Percentiles rank a stretch among this genome's conserved stretches.
These are phyloP conservation scores for Leccinum ponderosum DNA, from an alignment of 1,284 basidiomycete genomes.

Conservation along the genomic window DNA sequence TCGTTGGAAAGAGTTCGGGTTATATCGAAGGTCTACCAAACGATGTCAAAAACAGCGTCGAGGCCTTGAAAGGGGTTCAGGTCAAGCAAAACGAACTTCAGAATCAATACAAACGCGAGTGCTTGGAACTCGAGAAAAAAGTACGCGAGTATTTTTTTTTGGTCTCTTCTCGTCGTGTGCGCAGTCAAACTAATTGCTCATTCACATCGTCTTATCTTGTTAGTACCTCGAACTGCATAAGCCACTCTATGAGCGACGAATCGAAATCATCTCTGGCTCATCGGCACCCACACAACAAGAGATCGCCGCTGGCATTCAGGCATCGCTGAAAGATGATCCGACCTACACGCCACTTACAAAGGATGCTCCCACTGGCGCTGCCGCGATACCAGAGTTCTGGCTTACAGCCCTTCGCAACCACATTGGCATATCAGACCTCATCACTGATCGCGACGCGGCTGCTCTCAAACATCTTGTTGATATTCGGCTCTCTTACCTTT, in stretches of 20 bases:
- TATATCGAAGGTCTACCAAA: slow-evolving; percentile 87
- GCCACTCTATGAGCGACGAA: slow-evolving; percentile 88
- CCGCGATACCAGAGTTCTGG: slow-evolving; percentile 92
- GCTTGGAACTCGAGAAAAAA: slow-evolving; percentile 96
- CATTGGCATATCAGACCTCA: slow-evolving; percentile 81
- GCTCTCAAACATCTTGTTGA: slow-evolving; percentile 71
- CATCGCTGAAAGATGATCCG: slow-evolving; percentile 68
- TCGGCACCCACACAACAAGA: slow-evolving; percentile 80
- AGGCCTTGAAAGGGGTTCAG: slow-evolving; percentile 94
- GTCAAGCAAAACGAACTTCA: slow-evolving; percentile 92
- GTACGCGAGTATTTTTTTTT: slow-evolving; percentile 41
- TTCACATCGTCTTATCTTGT: slow-evolving; percentile 1
- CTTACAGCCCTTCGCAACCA: slow-evolving; percentile 95
- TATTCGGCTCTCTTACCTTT: slow-evolving; percentile 69
- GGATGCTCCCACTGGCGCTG: slow-evolving; percentile 39
- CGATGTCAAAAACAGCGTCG: slow-evolving; percentile 83
- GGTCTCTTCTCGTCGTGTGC: background rate
- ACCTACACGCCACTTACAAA: slow-evolving; percentile 60
- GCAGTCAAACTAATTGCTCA: slow-evolving; percentile 13
- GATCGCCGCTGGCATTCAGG: slow-evolving; percentile 76
- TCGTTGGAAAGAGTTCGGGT: slow-evolving; percentile 81
- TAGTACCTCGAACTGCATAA: slow-evolving; percentile 86
- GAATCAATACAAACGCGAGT: slow-evolving; percentile 95
- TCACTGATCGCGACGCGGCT: slow-evolving; percentile 90
- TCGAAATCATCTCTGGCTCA: slow-evolving; percentile 81